phyloP scores from a whole-genome alignment of 768 basidiomycete species.

The Russula sp. region DNA sequence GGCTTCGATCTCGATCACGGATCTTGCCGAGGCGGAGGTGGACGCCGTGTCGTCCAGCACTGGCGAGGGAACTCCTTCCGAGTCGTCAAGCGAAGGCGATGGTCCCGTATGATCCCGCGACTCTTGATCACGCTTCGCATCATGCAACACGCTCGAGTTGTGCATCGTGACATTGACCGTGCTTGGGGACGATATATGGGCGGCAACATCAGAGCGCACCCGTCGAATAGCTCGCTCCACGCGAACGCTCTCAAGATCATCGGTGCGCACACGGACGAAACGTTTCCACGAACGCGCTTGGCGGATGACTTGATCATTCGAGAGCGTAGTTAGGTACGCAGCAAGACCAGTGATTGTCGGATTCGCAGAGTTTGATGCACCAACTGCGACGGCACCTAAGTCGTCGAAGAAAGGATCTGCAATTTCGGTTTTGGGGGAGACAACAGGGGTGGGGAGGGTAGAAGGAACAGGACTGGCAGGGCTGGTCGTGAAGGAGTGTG shows the following conservation, averaged over 20 bases:
- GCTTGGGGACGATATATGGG: conserved; percentile 49
- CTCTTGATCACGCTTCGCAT: conserved; percentile 22
- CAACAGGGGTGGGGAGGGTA: conserved; percentile 44
- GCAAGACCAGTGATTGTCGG: conserved; percentile 58
- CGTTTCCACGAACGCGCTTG: conserved; percentile 74
- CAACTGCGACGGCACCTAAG: conserved; percentile 30
- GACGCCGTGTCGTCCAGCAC: conserved; percentile 29
- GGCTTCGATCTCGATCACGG: conserved; percentile 25
- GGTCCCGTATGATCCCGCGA: conserved; percentile 24
- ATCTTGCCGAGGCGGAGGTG: conserved; percentile 25
- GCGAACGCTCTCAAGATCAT: conserved; percentile 84
- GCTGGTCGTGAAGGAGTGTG: conserved; percentile 26
- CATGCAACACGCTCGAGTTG: conserved; percentile 19
- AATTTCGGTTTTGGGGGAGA: conserved; percentile 54
- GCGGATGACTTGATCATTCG: conserved; percentile 63
- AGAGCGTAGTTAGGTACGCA: conserved; percentile 73
- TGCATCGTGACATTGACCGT: conserved; percentile 30
- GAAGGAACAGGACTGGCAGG: conserved; percentile 37
- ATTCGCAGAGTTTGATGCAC: conserved; percentile 33
- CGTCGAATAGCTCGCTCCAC: conserved; percentile 87
- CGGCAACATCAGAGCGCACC: conserved; percentile 79
- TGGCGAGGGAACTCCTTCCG: conserved; percentile 12
- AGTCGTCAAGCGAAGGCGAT: conserved; percentile 25
- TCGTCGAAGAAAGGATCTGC: conserved; percentile 57
- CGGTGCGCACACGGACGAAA: conserved; percentile 80